Conservation (phyloP, 2,329 filamentous ascomycete genomes). For the Colletotrichum noveboracense region DNA sequence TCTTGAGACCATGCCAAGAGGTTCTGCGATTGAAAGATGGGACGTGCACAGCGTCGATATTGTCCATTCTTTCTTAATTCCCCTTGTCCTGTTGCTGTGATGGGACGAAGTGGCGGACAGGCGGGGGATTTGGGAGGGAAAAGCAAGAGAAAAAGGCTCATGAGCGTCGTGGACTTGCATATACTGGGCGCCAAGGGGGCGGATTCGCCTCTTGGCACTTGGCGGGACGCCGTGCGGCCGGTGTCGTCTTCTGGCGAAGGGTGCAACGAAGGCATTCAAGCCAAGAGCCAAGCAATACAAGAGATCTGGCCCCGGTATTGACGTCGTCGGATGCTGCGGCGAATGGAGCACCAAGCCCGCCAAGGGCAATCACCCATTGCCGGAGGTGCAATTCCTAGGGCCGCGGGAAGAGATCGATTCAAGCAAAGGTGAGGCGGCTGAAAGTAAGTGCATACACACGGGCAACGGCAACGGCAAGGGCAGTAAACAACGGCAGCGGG, state of each 20-base stretch:
- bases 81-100: not conserved
- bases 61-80: not conserved
- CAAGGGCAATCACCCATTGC: constrained; percentile 9
- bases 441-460: not conserved
- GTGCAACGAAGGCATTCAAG: not conserved
- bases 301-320: constrained; percentile 10
- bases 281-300: constrained; percentile 9
- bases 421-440: not conserved
- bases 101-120: not conserved
- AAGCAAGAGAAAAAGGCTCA: not conserved
- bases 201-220: constrained; percentile 15
- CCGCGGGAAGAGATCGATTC: not conserved
- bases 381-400: not conserved
- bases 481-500: not conserved
- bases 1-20: constrained; percentile 22
- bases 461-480: not conserved
- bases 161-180: not conserved
- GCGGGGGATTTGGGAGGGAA: not conserved
- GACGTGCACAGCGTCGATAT: constrained; percentile 12
- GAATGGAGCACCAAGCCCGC: not conserved
- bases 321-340: not conserved
- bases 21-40: not conserved
- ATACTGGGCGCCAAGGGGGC: not conserved
- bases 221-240: constrained; percentile 14
- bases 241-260: constrained; percentile 15